phyloP scores from a whole-genome alignment of 768 basidiomycete genomes.

The Hericium erinaceus region DNA sequence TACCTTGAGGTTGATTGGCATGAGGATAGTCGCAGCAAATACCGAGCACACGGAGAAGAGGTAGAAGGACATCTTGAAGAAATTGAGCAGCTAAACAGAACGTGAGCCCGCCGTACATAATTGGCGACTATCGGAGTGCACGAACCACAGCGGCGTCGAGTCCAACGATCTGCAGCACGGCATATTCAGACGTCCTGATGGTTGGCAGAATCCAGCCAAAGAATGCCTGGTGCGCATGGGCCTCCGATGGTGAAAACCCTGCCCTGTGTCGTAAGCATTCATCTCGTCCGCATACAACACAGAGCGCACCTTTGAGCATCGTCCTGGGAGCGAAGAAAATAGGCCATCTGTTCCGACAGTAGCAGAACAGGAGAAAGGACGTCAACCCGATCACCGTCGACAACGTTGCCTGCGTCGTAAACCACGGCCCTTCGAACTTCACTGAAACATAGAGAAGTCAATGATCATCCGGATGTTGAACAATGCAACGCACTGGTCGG shows the following conservation, averaged over 20 bases:
- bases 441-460: conserved; percentile 27
- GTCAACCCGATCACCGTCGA: conserved; percentile 67
- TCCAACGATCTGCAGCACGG: conserved; percentile 92
- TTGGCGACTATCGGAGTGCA: conserved; percentile 5
- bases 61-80: conserved; percentile 92
- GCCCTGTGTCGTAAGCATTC: background rate
- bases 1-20: conserved; percentile 93
- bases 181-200: conserved; percentile 81
- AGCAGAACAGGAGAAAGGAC: conserved; percentile 84
- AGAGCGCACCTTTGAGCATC: conserved; percentile 76
- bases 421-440: conserved; percentile 91
- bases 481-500: conserved; percentile 43
- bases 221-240: conserved; percentile 76
- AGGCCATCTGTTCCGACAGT: conserved; percentile 81
- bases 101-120: background rate
- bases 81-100: conserved; percentile 69
- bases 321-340: conserved; percentile 88
- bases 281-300: background rate
- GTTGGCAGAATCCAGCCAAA: conserved; percentile 98
- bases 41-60: conserved; percentile 82
- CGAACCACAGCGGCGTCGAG: conserved; percentile 92
- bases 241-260: conserved; percentile 94
- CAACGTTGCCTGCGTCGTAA: conserved; percentile 80
- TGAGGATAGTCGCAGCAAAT: conserved; percentile 75
- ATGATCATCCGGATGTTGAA: conserved; percentile 6